A percentile compares a stretch with the other conserved stretches of the same genome.
These are phyloP conservation scores for Parathielavia hyrcaniae DNA, from an alignment of 495 filamentous ascomycete species.

Conservation along the genomic window DNA sequence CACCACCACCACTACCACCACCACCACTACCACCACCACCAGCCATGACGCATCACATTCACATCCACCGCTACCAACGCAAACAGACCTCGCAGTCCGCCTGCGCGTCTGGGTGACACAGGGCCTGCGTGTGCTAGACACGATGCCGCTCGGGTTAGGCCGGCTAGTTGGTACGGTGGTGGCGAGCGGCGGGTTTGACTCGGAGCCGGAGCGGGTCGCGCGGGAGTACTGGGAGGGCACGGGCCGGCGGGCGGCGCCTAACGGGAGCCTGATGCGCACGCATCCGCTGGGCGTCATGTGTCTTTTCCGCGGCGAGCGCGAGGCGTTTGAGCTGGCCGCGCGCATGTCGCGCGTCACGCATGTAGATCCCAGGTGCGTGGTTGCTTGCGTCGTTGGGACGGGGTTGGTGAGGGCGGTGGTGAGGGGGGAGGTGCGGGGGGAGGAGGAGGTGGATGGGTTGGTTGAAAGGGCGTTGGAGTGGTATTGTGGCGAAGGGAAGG, in stretches of 20 bases:
- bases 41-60: no score
- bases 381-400: conserved; percentile 39
- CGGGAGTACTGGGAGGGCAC: conserved; percentile 34
- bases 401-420: conserved; percentile 39
- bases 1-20: no score
- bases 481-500: conserved; percentile 20
- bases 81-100: conserved; percentile 35
- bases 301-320: conserved; percentile 26
- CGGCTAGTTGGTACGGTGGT: conserved; percentile 35
- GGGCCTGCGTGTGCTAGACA: conserved; percentile 38
- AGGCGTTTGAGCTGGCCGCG: conserved; percentile 31
- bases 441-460: conserved; percentile 32
- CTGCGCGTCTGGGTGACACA: conserved; percentile 38
- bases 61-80: conserved; percentile 19
- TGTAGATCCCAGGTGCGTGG: conserved; percentile 43
- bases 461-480: conserved; percentile 25
- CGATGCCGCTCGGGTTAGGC: conserved; percentile 41
- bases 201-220: conserved; percentile 30
- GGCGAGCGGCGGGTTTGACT: conserved; percentile 25
- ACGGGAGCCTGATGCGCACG: conserved; percentile 46
- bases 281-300: conserved; percentile 41
- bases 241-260: conserved; percentile 35
- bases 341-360: conserved; percentile 36
- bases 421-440: conserved; percentile 35
- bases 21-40: no score